Evolutionary conservation across 495 filamentous ascomycete species (phyloP), one percentile per base, ranked within the genome.

Genomic region (Monascus purpureus): DNA sequence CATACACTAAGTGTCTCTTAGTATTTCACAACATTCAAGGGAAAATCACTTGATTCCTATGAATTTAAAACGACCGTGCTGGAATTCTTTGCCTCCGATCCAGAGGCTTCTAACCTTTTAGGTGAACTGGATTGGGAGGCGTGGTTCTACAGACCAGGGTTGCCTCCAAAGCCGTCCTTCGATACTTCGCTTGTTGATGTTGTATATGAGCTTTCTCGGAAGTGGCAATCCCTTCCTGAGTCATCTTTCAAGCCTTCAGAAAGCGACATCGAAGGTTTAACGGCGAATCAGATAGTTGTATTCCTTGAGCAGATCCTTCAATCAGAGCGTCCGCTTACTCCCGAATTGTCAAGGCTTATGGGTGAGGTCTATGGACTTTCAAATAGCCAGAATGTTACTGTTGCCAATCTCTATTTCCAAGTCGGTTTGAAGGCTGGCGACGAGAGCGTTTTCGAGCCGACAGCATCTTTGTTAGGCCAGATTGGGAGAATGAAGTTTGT

Each of bases 401-500:
- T 97, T 32, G 70, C 80, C 37, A 68, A 73, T 23, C 69, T 86
- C 1, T 94, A 81, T 52, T 76, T 80, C 38, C 65, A 69, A 32
- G 68, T 94, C 16, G 83, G 81, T 2, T 65, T 97, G 47, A 73
- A 70, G 42, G 75, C 85, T 2, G 72, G 72, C 29, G 78, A 80
- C 41, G 52, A 65, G 38, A 69, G 52, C 17, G 63, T 80, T 2
- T 79, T 85, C 40, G 50, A 71, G 24, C 73, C 76, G 0, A 71
- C 83, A 0, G 75, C 75, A 4, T 73, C 82, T 31, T 62, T 93
- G 11, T 61, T 95, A 23, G 79, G 82, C 3, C 66, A 65, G 11
- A 84, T 93, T 39, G 88, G 88, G 3, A 70, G 90, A 31, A 94
- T 97, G 88, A 97, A 97, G 68, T 95, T 88, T 53, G 85, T 94